Conservation (phyloP, 73 alveolate species). For the Blepharisma stoltei region DNA sequence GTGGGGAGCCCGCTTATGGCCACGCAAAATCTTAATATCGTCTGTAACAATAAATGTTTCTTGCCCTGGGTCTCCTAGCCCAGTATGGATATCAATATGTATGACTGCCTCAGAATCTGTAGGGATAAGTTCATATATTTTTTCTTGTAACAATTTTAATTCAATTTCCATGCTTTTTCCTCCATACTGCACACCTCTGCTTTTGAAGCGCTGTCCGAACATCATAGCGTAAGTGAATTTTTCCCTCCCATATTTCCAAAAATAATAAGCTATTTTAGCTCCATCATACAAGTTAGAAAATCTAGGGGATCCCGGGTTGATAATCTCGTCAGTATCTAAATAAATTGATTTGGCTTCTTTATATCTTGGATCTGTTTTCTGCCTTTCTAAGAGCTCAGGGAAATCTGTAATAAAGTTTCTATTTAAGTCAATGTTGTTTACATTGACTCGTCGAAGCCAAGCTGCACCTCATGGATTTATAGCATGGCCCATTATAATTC, state of each 20-base stretch:
- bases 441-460: conserved; percentile 11
- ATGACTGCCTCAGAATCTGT: neutral
- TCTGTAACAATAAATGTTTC: neutral
- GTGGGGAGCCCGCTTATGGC: too few species aligned
- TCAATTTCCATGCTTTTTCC: conserved; percentile 1
- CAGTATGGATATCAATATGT: conserved; percentile 13
- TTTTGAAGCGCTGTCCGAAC: neutral
- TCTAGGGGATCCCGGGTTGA: neutral
- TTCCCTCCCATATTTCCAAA: neutral
- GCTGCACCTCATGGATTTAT: conserved; percentile 29
- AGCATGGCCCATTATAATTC: conserved; percentile 2
- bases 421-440: conserved; percentile 1
- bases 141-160: neutral
- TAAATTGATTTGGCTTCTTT: neutral
- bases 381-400: neutral
- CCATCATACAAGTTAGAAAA: neutral
- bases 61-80: neutral
- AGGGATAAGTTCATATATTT: neutral
- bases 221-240: neutral
- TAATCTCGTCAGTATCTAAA: neutral
- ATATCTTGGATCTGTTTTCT: neutral
- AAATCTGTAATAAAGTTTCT: neutral
- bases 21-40: too few species aligned
- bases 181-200: neutral
- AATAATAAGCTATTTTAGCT: neutral